These are phyloP conservation scores for Russula lepida DNA, from an alignment of 768 basidiomycete genomes.

Conservation along the genomic window DNA sequence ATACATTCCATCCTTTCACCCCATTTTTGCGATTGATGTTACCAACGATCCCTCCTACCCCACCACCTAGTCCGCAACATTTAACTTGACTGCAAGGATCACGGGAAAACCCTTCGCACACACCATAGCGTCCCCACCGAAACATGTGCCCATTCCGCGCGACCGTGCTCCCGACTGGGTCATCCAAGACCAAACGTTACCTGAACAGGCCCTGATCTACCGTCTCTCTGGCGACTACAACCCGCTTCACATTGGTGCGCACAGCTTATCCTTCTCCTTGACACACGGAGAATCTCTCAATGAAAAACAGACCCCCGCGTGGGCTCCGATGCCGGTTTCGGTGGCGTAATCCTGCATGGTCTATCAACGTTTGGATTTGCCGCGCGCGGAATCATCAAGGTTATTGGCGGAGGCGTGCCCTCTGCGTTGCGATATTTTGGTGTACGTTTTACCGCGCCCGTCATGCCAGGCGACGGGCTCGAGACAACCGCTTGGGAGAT, in stretches of 20 bases:
- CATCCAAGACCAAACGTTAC: constrained; percentile 32
- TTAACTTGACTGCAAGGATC: constrained; percentile 37
- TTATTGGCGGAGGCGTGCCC: constrained; percentile 52
- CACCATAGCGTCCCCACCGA: constrained; percentile 31
- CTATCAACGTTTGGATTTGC: constrained; percentile 76
- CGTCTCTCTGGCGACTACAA: constrained; percentile 48
- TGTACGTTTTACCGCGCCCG: constrained; percentile 73
- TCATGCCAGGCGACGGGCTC: constrained; percentile 72
- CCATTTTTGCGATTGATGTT: not conserved
- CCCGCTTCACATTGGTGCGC: constrained; percentile 40
- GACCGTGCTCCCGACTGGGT: constrained; percentile 35
- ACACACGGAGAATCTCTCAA: too few relatives aligned
- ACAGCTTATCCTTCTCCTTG: not conserved
- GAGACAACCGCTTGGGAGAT: constrained; percentile 78
- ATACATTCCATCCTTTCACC: not conserved
- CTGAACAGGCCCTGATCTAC: constrained; percentile 40
- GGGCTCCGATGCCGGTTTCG: constrained; percentile 69
- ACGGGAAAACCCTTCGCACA: constrained; percentile 34
- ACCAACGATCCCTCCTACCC: not conserved
- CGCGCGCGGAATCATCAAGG: constrained; percentile 64
- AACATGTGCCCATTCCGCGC: constrained; percentile 31
- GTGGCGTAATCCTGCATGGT: constrained; percentile 80
- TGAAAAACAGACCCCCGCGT: constrained; percentile 51
- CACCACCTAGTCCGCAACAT: constrained; percentile 30
- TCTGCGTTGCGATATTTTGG: constrained; percentile 58